These are phyloP conservation scores for Streptanthus diversifolius DNA, from an alignment of 345 rosid species.

Conservation along the genomic window DNA sequence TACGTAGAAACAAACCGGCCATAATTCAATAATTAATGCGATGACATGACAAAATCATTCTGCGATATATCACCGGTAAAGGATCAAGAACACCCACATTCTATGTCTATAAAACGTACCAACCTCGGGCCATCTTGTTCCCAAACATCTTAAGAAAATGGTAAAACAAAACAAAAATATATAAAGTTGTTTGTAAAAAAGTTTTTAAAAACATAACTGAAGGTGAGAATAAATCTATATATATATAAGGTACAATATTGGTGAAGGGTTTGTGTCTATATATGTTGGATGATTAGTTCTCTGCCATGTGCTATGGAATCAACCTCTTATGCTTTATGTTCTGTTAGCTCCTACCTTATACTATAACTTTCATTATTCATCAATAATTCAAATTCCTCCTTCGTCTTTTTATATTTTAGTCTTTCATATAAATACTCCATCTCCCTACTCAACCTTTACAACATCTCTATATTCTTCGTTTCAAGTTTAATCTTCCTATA, in stretches of 20 bases:
- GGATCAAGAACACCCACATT: conserved; percentile 18
- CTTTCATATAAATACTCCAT: conserved; percentile 20
- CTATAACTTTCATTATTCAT: conserved; percentile 28
- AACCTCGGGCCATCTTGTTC: conserved; percentile 22
- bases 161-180: background rate
- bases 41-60: conserved; percentile 3
- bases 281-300: conserved; percentile 31
- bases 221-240: background rate
- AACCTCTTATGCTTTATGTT: conserved; percentile 38
- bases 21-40: background rate
- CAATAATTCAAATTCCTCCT: conserved; percentile 9
- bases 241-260: conserved; percentile 6
- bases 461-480: background rate
- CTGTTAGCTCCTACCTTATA: conserved; percentile 41
- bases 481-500: background rate
- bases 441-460: conserved; percentile 12
- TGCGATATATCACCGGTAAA: background rate
- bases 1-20: background rate
- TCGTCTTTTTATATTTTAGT: conserved; percentile 3
- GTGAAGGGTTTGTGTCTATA: conserved; percentile 10
- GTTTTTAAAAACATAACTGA: background rate
- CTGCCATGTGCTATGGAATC: conserved; percentile 59
- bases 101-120: conserved; percentile 14
- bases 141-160: background rate
- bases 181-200: background rate